phyloP scores from a whole-genome alignment of 1,284 basidiomycete genomes.

The Cryptococcus floricola region DNA sequence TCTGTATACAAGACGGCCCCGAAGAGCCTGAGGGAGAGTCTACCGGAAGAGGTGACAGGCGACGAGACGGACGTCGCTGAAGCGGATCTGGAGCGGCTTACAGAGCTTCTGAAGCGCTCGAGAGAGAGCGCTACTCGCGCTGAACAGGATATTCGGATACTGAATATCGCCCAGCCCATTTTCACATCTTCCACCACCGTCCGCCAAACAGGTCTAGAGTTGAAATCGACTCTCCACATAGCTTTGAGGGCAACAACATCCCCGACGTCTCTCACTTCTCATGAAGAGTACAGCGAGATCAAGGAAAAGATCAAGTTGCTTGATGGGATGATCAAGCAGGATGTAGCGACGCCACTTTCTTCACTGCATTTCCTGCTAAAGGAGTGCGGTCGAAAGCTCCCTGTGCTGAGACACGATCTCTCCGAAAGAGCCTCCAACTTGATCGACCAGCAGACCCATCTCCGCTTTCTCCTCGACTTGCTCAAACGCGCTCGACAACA shows the following conservation, averaged over 20 bases:
- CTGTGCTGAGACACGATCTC: not conserved
- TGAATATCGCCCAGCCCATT: not conserved
- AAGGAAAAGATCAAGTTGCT: not conserved
- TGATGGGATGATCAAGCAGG: not conserved
- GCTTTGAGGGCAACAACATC: not conserved
- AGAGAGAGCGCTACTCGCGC: not conserved
- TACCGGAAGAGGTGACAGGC: not conserved
- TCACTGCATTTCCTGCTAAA: not conserved
- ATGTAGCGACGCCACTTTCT: not conserved
- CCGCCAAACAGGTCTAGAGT: not conserved
- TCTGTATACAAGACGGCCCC: slow-evolving; percentile 1
- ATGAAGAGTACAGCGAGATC: not conserved
- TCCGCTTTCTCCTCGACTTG: not conserved
- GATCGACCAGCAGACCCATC: not conserved
- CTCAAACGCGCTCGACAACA: slow-evolving; percentile 13
- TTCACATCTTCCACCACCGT: not conserved
- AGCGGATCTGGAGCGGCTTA: not conserved
- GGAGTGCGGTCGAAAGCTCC: not conserved
- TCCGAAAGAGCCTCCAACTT: not conserved
- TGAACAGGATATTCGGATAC: not conserved
- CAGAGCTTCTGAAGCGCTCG: not conserved
- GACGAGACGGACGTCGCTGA: slow-evolving; percentile 5
- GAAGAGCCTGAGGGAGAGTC: not conserved
- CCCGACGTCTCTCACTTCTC: not conserved
- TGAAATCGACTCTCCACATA: no score